phyloP scores from a whole-genome alignment of 441 rosid genomes.

The Isatis lusitanica region DNA sequence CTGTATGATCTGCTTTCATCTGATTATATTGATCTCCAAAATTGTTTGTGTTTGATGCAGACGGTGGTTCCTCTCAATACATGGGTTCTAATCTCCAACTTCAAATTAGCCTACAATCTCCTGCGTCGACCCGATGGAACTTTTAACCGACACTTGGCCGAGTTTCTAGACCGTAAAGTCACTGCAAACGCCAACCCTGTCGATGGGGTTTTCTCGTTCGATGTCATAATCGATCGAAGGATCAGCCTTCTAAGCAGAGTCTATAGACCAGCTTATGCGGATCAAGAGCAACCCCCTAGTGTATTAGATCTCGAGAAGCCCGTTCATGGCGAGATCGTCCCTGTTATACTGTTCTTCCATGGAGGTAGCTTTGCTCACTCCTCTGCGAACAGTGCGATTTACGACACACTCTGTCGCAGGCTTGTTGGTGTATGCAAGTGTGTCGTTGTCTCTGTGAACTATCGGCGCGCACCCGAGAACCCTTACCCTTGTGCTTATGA shows the following conservation, averaged over 20 bases:
- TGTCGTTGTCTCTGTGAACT: slow-evolving; percentile 63
- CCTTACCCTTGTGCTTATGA: slow-evolving; percentile 69
- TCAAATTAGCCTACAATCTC: slow-evolving; percentile 59
- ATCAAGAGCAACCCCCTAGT: slow-evolving; percentile 36
- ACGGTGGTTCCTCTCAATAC: slow-evolving; percentile 72
- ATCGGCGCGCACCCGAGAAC: slow-evolving; percentile 64
- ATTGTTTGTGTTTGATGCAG: slow-evolving; percentile 36
- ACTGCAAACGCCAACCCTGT: slow-evolving; percentile 52
- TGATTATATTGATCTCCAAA: background rate
- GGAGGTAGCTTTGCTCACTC: slow-evolving; percentile 81
- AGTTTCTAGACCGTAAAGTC: slow-evolving; percentile 68
- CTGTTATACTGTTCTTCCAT: slow-evolving; percentile 64
- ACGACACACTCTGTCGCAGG: slow-evolving; percentile 61
- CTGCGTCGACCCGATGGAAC: slow-evolving; percentile 69
- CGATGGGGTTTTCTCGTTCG: slow-evolving; percentile 65
- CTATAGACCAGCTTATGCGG: slow-evolving; percentile 48
- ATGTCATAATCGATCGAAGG: slow-evolving; percentile 48
- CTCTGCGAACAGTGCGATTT: slow-evolving; percentile 62
- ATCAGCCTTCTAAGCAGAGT: slow-evolving; percentile 48
- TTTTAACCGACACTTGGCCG: slow-evolving; percentile 68
- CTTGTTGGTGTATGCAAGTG: slow-evolving; percentile 54
- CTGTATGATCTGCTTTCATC: too few relatives aligned
- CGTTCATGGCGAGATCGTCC: slow-evolving; percentile 47
- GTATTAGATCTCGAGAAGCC: slow-evolving; percentile 52
- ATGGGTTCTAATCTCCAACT: slow-evolving; percentile 70